Percentiles rank a stretch among this genome's conserved stretches.
phyloP scores from a whole-genome alignment of 225 moss, liverwort and hornwort species.

The Rhytidiadelphus loreus region DNA sequence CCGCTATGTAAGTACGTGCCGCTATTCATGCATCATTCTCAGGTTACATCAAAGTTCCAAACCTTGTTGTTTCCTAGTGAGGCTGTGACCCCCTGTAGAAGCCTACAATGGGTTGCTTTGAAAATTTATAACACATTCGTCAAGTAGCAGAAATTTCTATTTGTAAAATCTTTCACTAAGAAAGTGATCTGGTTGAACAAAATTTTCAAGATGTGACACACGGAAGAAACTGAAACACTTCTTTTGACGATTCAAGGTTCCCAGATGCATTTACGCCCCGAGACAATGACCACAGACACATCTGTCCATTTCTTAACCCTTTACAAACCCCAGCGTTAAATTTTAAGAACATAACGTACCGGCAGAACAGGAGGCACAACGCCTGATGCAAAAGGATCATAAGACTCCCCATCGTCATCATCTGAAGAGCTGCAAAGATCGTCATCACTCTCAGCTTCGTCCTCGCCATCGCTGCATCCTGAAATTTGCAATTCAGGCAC shows the following conservation, averaged over 20 bases:
- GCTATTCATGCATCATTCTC: too few relatives aligned
- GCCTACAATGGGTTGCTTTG: too few relatives aligned
- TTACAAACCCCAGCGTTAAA: not conserved
- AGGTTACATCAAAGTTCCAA: too few relatives aligned
- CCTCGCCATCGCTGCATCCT: slow-evolving; percentile 11
- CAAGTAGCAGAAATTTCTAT: not conserved
- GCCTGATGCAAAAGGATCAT: not conserved
- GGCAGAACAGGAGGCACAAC: slow-evolving; percentile 21
- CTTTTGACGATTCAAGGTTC: not conserved
- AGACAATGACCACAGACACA: not conserved
- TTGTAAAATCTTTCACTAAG: not conserved
- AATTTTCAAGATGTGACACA: not conserved
- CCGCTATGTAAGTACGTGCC: too few relatives aligned
- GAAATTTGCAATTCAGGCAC: not conserved
- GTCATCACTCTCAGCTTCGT: slow-evolving; percentile 9
- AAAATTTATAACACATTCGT: not conserved
- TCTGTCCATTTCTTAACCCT: not conserved
- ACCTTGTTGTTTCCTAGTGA: too few relatives aligned
- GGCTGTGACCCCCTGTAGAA: too few relatives aligned
- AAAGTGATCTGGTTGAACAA: not conserved
- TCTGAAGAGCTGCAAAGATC: slow-evolving; percentile 29
- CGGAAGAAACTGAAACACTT: not conserved
- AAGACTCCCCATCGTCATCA: not conserved
- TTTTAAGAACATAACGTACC: not conserved
- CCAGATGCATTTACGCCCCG: not conserved